Conservation (phyloP, 2,329 filamentous ascomycete genomes). For the Samsoniella hepiali region DNA sequence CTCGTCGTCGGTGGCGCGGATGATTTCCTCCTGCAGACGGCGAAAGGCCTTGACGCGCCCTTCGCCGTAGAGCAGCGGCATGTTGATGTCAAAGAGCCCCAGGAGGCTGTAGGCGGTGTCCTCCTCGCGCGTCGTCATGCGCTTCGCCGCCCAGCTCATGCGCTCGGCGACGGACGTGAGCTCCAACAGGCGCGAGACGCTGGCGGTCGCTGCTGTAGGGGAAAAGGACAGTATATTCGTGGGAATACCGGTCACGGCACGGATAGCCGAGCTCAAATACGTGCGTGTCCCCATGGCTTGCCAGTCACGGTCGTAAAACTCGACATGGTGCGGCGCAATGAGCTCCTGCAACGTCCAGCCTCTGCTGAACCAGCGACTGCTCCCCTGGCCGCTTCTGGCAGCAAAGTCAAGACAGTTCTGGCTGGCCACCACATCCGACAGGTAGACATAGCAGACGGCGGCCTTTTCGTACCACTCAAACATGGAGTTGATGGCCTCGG, state of each 20-base stretch:
- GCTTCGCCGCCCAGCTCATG: conserved; percentile 23
- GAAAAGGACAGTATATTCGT: conserved; percentile 18
- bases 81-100: conserved; percentile 25
- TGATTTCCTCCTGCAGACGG: conserved; percentile 25
- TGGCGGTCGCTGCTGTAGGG: not conserved
- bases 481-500: conserved; percentile 30
- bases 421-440: conserved; percentile 20
- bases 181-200: not conserved
- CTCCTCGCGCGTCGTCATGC: conserved; percentile 23
- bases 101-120: conserved; percentile 26
- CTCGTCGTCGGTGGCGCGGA: conserved; percentile 21
- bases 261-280: conserved; percentile 19
- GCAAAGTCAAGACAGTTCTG: not conserved
- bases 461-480: conserved; percentile 26
- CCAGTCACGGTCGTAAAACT: conserved; percentile 27
- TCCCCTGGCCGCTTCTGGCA: conserved; percentile 14
- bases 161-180: conserved; percentile 19
- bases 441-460: conserved; percentile 26
- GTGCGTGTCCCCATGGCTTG: conserved; percentile 23
- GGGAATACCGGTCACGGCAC: conserved; percentile 22
- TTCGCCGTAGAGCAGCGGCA: conserved; percentile 27
- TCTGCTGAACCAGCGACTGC: conserved; percentile 25
- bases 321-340: conserved; percentile 24
- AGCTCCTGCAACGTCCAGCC: conserved; percentile 30
- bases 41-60: conserved; percentile 22